Evolutionary conservation across 257 asterid species (phyloP).

Genomic region (Salvia splendens): DNA sequence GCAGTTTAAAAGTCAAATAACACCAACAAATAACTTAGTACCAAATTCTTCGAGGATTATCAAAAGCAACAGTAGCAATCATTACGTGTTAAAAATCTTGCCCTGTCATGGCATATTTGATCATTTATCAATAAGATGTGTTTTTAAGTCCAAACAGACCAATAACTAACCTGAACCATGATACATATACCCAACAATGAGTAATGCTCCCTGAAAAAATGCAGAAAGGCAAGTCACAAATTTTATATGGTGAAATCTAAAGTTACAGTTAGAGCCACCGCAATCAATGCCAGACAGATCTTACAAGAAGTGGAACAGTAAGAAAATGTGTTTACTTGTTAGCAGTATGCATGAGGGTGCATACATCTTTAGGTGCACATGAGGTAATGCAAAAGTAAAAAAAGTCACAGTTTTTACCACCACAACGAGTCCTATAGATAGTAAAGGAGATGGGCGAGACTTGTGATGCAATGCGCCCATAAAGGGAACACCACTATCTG

Average conservation of each 20-base stretch:
- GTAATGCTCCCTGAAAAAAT: slow-evolving; percentile 74
- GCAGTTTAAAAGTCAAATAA: slow-evolving; percentile 15
- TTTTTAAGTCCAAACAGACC: slow-evolving; percentile 15
- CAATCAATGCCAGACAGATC: slow-evolving; percentile 9
- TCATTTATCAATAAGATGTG: slow-evolving; percentile 1
- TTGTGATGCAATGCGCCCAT: slow-evolving; percentile 75
- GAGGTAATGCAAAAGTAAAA: slow-evolving; percentile 7
- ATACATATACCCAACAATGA: slow-evolving; percentile 72
- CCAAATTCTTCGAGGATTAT: background rate
- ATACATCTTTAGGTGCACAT: no score
- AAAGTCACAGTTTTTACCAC: slow-evolving; percentile 55
- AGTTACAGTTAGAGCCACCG: slow-evolving; percentile 17
- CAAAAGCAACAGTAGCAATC: slow-evolving; percentile 11
- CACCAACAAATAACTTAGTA: slow-evolving; percentile 10
- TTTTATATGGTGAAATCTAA: slow-evolving; percentile 19
- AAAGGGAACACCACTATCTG: slow-evolving; percentile 66
- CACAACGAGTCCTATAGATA: slow-evolving; percentile 70
- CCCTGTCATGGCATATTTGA: no score
- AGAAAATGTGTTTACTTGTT: slow-evolving; percentile 3
- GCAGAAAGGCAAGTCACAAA: slow-evolving; percentile 25
- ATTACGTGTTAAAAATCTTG: background rate
- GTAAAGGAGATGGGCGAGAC: slow-evolving; percentile 77
- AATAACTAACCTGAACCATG: slow-evolving; percentile 72
- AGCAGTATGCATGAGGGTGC: slow-evolving; percentile 9
- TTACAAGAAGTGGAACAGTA: slow-evolving; percentile 1